Percentiles rank a stretch among this genome's conserved stretches.
Conservation (phyloP, 2,329 filamentous ascomycete species). For the Tolypocladium ovalisporum region DNA sequence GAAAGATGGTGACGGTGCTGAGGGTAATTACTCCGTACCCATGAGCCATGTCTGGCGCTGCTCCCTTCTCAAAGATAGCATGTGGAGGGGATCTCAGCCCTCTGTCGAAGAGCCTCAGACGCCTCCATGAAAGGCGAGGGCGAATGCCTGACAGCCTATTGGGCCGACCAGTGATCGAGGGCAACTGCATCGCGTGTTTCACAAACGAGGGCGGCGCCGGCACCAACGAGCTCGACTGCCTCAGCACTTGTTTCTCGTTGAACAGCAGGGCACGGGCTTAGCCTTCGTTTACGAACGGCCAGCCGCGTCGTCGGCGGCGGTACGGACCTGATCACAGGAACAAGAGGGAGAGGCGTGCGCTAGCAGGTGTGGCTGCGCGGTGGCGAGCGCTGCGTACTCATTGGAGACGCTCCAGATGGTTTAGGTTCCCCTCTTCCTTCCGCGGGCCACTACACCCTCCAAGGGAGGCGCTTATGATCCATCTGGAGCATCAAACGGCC, state of each 20-base stretch:
- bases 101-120: neutral
- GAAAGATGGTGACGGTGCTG: neutral
- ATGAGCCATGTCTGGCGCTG: neutral
- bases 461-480: no score
- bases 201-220: neutral
- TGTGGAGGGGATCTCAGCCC: neutral
- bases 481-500: neutral
- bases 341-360: neutral
- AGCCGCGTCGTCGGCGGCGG: neutral
- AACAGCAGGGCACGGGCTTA: neutral
- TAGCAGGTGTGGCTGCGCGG: conserved; percentile 3
- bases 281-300: neutral
- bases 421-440: neutral
- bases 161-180: neutral
- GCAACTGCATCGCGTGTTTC: neutral
- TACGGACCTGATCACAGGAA: neutral
- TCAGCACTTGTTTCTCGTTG: neutral
- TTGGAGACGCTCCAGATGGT: neutral
- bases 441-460: neutral
- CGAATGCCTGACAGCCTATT: neutral
- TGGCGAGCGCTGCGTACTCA: conserved; percentile 1
- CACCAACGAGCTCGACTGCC: neutral
- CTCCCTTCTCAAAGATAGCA: neutral
- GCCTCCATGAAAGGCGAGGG: neutral
- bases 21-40: neutral